These are phyloP conservation scores for Backusella parvicylindrica DNA, from an alignment of 192 early-diverging fungal species.

Conservation along the genomic window DNA sequence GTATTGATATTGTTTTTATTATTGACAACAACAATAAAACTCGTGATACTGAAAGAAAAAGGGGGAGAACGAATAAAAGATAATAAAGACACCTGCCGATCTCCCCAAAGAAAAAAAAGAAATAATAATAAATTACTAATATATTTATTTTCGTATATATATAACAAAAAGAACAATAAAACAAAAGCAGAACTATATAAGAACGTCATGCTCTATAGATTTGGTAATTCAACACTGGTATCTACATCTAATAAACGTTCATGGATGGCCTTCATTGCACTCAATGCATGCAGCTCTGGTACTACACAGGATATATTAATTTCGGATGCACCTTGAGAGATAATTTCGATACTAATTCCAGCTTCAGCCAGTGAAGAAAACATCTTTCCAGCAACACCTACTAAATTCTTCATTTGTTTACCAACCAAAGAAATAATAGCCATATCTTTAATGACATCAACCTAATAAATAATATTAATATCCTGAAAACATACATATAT, in stretches of 20 bases:
- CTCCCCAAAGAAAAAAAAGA: background rate
- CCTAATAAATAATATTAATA: constrained; percentile 26
- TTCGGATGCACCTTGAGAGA: constrained; percentile 88
- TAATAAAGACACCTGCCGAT: background rate
- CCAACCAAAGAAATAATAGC: constrained; percentile 90
- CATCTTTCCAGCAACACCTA: constrained; percentile 83
- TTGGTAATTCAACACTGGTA: background rate
- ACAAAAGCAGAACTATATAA: background rate
- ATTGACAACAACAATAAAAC: background rate
- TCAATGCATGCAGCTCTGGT: constrained; percentile 52
- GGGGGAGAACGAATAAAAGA: background rate
- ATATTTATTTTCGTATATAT: background rate
- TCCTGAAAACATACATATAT: background rate
- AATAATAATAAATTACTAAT: background rate
- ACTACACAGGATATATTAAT: constrained; percentile 95
- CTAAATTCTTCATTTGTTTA: constrained; percentile 84
- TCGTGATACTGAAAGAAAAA: background rate
- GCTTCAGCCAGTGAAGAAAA: constrained; percentile 76
- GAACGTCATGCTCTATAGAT: background rate
- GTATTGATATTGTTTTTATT: background rate
- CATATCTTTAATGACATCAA: constrained; percentile 58
- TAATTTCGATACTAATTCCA: constrained; percentile 91
- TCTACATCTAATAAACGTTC: constrained; percentile 51
- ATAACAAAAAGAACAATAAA: background rate
- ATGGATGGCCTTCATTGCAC: constrained; percentile 77